phyloP scores from a whole-genome alignment of 106 monocot species.

The Dendrobium catenatum region DNA sequence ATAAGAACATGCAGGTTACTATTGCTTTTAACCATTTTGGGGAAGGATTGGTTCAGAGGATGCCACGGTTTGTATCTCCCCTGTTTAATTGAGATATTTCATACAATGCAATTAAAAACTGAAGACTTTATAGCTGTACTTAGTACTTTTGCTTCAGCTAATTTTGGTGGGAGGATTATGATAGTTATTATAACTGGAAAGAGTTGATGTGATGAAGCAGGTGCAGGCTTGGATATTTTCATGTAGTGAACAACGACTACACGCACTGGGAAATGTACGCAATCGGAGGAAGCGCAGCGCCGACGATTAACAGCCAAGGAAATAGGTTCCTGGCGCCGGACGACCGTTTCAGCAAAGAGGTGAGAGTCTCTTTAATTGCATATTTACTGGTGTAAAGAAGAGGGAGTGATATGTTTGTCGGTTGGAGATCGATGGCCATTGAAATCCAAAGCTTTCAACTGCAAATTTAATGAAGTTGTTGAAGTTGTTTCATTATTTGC shows the following conservation, averaged over 20 bases:
- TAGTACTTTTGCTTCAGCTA: no score
- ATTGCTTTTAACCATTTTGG: constrained; percentile 13
- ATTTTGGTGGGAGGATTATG: no score
- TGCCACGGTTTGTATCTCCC: constrained; percentile 8
- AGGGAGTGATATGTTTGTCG: no score
- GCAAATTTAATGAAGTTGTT: not conserved
- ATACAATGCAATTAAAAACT: no score
- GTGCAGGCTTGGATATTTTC: constrained; percentile 25
- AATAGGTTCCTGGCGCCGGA: constrained; percentile 17
- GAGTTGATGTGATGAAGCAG: not conserved
- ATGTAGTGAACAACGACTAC: constrained; percentile 69
- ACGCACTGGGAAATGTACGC: constrained; percentile 45
- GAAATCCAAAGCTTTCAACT: not conserved
- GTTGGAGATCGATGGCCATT: no score
- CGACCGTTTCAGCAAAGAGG: constrained; percentile 9
- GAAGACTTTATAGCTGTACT: no score
- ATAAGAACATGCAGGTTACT: constrained; percentile 19
- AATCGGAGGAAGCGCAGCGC: constrained; percentile 14
- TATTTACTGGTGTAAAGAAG: no score
- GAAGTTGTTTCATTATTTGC: no score
- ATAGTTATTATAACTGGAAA: not conserved
- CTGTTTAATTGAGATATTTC: no score
- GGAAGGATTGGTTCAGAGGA: constrained; percentile 12
- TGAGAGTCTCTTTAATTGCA: not conserved
- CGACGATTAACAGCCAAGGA: constrained; percentile 21